Percentiles rank a stretch among this genome's conserved stretches.
phyloP scores from a whole-genome alignment of 176 grass and related monocot genomes.

The Bolboschoenus planiculmis region DNA sequence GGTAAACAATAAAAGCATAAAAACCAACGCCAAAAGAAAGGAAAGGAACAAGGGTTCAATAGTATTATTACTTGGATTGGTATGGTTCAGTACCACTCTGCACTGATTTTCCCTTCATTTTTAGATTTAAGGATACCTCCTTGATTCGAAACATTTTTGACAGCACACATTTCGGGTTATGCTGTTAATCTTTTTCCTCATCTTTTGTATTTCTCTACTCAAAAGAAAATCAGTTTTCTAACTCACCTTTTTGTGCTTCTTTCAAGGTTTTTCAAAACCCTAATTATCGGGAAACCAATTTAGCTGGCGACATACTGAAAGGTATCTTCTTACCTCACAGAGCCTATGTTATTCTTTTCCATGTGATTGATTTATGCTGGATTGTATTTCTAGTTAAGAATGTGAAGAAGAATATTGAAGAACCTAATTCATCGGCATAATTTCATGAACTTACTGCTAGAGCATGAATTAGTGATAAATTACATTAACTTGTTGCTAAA shows the following conservation, averaged over 20 bases:
- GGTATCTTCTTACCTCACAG: constrained; percentile 19
- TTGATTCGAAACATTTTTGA: background rate
- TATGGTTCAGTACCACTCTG: background rate
- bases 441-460: no score
- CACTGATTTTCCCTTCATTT: background rate
- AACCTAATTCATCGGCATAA: no score
- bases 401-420: no score
- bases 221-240: background rate
- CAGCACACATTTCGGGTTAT: background rate
- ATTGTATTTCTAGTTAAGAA: no score
- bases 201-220: background rate
- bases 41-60: no score
- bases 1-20: no score
- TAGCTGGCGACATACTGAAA: constrained; percentile 27
- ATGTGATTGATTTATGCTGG: background rate
- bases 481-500: no score
- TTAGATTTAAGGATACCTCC: background rate
- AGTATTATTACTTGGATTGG: background rate
- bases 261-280: constrained; percentile 26
- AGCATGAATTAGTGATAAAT: no score
- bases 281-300: constrained; percentile 29
- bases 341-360: background rate
- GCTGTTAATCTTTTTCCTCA: background rate
- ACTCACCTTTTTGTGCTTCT: constrained; percentile 11
- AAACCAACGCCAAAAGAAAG: no score